phyloP scores from a whole-genome alignment of 768 basidiomycete species.

The Nevesoporus exiguus region DNA sequence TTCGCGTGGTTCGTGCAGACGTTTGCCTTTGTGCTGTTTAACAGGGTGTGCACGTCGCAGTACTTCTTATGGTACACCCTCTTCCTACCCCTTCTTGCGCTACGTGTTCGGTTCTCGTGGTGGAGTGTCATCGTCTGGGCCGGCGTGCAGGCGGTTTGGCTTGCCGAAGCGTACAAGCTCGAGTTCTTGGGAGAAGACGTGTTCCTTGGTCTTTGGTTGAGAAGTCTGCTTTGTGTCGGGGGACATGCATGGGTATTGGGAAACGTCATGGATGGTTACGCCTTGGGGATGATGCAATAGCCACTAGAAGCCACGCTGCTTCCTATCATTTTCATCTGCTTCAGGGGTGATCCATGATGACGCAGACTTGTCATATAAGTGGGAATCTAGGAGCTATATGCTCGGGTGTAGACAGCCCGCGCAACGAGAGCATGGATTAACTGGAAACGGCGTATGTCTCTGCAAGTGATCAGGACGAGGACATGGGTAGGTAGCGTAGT shows the following conservation, averaged over 20 bases:
- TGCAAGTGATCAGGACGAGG: slow-evolving; percentile 13
- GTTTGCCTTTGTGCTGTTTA: slow-evolving; percentile 87
- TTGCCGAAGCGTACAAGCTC: slow-evolving; percentile 83
- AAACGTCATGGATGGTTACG: slow-evolving; percentile 54
- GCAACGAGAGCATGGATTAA: slow-evolving; percentile 17
- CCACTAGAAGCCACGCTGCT: not conserved
- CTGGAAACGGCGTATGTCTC: slow-evolving; percentile 9
- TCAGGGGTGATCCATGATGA: not conserved
- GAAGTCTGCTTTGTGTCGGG: slow-evolving; percentile 68
- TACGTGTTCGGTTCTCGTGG: slow-evolving; percentile 54
- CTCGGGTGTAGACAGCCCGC: slow-evolving; percentile 9
- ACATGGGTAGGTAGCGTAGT: slow-evolving; percentile 23
- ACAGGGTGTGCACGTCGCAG: slow-evolving; percentile 98
- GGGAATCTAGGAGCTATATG: slow-evolving; percentile 22
- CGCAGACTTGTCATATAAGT: slow-evolving; percentile 12
- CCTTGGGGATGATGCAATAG: not conserved
- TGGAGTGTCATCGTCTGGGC: slow-evolving; percentile 61
- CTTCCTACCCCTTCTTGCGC: slow-evolving; percentile 79
- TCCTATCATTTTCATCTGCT: not conserved
- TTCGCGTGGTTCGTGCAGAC: slow-evolving; percentile 95
- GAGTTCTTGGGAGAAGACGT: slow-evolving; percentile 83
- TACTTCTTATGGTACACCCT: slow-evolving; percentile 98
- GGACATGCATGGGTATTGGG: slow-evolving; percentile 81
- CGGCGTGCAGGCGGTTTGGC: slow-evolving; percentile 81
- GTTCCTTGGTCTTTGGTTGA: slow-evolving; percentile 72